phyloP scores from a whole-genome alignment of 768 basidiomycete species.

The Trametes sanguinea region DNA sequence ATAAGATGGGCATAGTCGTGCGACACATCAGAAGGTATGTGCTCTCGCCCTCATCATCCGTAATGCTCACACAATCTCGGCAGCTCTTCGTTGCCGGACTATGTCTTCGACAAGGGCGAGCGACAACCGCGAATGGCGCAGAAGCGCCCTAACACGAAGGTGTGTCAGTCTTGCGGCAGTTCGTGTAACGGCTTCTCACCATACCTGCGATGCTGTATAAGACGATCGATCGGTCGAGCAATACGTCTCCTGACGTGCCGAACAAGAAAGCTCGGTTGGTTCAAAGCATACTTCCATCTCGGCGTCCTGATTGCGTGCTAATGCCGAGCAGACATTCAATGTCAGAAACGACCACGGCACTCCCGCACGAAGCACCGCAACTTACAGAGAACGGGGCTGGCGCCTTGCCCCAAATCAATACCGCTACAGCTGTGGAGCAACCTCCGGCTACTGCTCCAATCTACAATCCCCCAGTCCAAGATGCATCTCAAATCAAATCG shows the following conservation, averaged over 20 bases:
- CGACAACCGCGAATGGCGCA: constrained; percentile 68
- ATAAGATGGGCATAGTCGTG: constrained; percentile 91
- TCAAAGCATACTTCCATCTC: not conserved
- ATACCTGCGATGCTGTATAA: constrained; percentile 36
- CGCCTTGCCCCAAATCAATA: constrained; percentile 15
- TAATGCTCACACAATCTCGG: constrained; percentile 10
- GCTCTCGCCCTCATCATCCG: not conserved
- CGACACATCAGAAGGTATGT: constrained; percentile 86
- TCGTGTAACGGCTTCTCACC: not conserved
- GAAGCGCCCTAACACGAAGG: constrained; percentile 76
- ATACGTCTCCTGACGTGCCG: constrained; percentile 69
- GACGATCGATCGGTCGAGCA: constrained; percentile 61
- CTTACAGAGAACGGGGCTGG: constrained; percentile 14
- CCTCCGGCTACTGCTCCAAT: constrained; percentile 40
- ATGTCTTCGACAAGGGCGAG: constrained; percentile 81
- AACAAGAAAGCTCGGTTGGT: constrained; percentile 74
- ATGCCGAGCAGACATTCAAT: constrained; percentile 16
- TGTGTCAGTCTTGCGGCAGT: constrained; percentile 35
- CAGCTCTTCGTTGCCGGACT: constrained; percentile 77
- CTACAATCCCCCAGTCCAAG: constrained; percentile 41
- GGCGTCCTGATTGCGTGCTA: not conserved
- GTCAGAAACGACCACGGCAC: constrained; percentile 9
- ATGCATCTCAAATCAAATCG: constrained; percentile 53
- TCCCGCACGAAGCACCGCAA: constrained; percentile 19
- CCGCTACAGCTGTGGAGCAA: constrained; percentile 39